phyloP scores from a whole-genome alignment of 2,329 filamentous ascomycete genomes.

The Didymella keratinophila region DNA sequence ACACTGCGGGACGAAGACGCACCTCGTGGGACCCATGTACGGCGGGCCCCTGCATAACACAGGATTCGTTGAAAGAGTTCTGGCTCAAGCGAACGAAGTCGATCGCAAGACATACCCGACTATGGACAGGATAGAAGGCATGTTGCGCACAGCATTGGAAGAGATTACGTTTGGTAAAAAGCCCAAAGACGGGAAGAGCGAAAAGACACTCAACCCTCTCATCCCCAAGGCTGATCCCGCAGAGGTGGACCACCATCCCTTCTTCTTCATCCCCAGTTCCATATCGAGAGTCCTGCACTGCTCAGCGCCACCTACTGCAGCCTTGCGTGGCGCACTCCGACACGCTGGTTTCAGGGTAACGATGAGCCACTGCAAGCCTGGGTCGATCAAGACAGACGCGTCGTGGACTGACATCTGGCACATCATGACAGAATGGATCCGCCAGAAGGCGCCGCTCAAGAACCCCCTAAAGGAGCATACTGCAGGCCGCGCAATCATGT shows the following conservation, averaged over 20 bases:
- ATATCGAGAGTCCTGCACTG: conserved; percentile 81
- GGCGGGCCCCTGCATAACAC: conserved; percentile 86
- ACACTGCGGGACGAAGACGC: conserved; percentile 86
- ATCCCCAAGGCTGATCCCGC: conserved; percentile 49
- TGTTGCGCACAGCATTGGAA: conserved; percentile 88
- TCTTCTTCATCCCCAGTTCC: conserved; percentile 82
- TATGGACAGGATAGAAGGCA: conserved; percentile 81
- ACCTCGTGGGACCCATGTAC: conserved; percentile 94
- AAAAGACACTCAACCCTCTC: conserved; percentile 46
- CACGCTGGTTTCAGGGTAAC: conserved; percentile 83
- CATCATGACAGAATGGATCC: conserved; percentile 89
- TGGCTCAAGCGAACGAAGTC: conserved; percentile 73
- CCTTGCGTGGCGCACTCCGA: conserved; percentile 80
- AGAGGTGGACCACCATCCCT: conserved; percentile 75
- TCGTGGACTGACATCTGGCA: conserved; percentile 92
- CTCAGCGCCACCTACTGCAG: conserved; percentile 78
- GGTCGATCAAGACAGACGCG: conserved; percentile 92
- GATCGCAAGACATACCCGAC: conserved; percentile 80
- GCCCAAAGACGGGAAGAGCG: conserved; percentile 28
- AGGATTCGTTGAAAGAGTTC: conserved; percentile 79
- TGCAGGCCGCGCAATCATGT: conserved; percentile 74
- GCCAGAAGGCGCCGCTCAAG: conserved; percentile 81
- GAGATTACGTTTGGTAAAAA: conserved; percentile 60
- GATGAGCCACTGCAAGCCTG: conserved; percentile 86
- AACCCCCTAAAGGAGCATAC: conserved; percentile 74